Conservation (phyloP, 176 grass and related monocot genomes). For the Phragmites australis region DNA sequence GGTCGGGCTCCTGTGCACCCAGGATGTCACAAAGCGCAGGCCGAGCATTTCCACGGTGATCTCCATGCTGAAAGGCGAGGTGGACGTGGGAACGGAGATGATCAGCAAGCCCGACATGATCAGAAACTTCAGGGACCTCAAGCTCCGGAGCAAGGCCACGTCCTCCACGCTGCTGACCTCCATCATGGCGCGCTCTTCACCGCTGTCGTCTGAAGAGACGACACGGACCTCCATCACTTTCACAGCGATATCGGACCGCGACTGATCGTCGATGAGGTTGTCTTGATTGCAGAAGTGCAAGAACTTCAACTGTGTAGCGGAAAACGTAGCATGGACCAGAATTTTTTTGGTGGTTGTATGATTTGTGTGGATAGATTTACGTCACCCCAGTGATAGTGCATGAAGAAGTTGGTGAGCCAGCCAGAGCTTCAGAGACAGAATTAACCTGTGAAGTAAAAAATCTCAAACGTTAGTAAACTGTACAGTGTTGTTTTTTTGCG, state of each 20-base stretch:
- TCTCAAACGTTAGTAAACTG: too few species aligned
- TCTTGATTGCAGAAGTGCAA: not conserved
- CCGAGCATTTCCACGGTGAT: constrained; percentile 61
- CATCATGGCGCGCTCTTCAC: constrained; percentile 40
- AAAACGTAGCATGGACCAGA: constrained; percentile 32
- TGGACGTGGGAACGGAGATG: constrained; percentile 37
- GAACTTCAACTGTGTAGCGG: not conserved
- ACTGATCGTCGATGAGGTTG: not conserved
- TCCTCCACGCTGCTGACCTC: constrained; percentile 54
- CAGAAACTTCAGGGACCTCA: constrained; percentile 67
- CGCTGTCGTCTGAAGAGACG: constrained; percentile 46
- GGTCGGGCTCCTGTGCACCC: constrained; percentile 76
- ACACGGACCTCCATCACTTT: constrained; percentile 69
- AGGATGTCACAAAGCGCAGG: constrained; percentile 54
- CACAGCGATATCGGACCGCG: constrained; percentile 53
- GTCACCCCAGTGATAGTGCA: not conserved
- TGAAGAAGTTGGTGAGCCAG: not conserved
- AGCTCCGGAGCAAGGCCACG: constrained; percentile 45
- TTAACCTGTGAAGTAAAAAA: too few species aligned
- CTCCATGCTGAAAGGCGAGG: constrained; percentile 61
- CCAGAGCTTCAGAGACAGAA: not conserved
- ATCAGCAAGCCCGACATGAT: constrained; percentile 76
- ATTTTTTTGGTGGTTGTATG: constrained; percentile 3
- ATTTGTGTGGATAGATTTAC: constrained; percentile 6
- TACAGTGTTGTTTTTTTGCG: too few species aligned